Evolutionary conservation across 495 filamentous ascomycete species (phyloP).

Genomic region (Rostrohypoxylon terebratum): DNA sequence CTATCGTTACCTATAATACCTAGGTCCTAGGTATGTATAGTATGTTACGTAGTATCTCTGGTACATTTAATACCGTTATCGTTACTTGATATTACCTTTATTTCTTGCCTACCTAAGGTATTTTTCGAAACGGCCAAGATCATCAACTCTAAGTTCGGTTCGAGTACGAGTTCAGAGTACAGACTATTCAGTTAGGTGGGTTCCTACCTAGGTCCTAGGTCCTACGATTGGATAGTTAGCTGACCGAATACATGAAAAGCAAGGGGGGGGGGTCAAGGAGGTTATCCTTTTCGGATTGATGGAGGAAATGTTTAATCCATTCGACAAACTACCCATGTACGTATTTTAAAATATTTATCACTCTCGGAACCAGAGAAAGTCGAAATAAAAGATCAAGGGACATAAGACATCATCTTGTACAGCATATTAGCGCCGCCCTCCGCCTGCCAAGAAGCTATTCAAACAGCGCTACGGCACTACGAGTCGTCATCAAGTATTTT

Average conservation of each 20-base stretch:
- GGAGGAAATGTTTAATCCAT: slow-evolving; percentile 14
- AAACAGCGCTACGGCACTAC: slow-evolving; percentile 6
- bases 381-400: not conserved
- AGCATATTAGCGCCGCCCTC: not conserved
- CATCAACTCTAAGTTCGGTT: slow-evolving; percentile 25
- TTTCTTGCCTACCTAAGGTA: slow-evolving; percentile 6
- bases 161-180: slow-evolving; percentile 36
- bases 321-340: slow-evolving; percentile 7
- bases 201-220: too few species aligned
- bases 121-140: slow-evolving; percentile 11
- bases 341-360: slow-evolving; percentile 16
- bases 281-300: slow-evolving; percentile 11
- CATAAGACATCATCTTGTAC: slow-evolving; percentile 13
- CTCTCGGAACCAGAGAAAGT: slow-evolving; percentile 14
- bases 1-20: not conserved
- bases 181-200: not conserved
- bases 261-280: slow-evolving; percentile 1
- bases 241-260: not conserved
- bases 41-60: slow-evolving; percentile 14
- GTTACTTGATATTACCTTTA: slow-evolving; percentile 4
- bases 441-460: slow-evolving; percentile 2
- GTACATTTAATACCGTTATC: slow-evolving; percentile 10
- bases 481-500: slow-evolving; percentile 38
- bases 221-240: slow-evolving; percentile 17
- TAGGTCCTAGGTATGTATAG: too few species aligned